Conservation (phyloP, 345 rosid genomes). For the Brassica carinata region DNA sequence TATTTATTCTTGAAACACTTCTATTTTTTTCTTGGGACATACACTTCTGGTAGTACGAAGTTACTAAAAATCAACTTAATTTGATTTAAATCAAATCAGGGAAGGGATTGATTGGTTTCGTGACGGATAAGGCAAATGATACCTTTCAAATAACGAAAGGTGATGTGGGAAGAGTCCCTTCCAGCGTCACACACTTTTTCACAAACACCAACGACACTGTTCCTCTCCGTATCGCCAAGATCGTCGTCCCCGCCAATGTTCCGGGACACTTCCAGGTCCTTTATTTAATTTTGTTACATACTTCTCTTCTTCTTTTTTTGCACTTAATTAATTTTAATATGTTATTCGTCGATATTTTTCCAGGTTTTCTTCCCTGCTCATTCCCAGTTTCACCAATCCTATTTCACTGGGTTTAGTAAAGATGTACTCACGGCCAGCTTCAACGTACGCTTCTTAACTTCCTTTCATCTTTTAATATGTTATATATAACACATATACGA, state of each 20-base stretch:
- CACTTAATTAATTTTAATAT: neutral
- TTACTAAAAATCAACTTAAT: neutral
- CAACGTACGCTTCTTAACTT: slow-evolving; percentile 37
- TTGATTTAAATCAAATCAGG: slow-evolving; percentile 27
- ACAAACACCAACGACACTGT: slow-evolving; percentile 40
- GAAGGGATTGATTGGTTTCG: slow-evolving; percentile 38
- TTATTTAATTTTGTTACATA: neutral
- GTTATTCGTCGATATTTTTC: too few relatives aligned
- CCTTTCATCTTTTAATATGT: neutral
- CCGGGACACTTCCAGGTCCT: slow-evolving; percentile 46
- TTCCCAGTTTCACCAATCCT: slow-evolving; percentile 43
- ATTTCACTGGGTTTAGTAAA: slow-evolving; percentile 43
- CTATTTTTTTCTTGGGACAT: too few relatives aligned
- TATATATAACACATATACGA: neutral
- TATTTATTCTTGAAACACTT: neutral
- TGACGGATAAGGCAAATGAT: slow-evolving; percentile 38
- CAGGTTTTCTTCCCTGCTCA: slow-evolving; percentile 43
- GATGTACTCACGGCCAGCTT: slow-evolving; percentile 51
- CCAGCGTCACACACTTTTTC: slow-evolving; percentile 41
- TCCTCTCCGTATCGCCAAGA: slow-evolving; percentile 39
- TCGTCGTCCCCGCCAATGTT: slow-evolving; percentile 39
- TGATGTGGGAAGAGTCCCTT: slow-evolving; percentile 46
- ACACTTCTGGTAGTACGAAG: neutral
- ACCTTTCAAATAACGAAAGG: slow-evolving; percentile 43
- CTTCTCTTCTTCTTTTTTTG: neutral